A percentile compares a stretch with the other conserved stretches of the same genome.
These are phyloP conservation scores for Rhizophagus sp. DNA, from an alignment of 192 early-diverging fungal genomes.

Conservation along the genomic window DNA sequence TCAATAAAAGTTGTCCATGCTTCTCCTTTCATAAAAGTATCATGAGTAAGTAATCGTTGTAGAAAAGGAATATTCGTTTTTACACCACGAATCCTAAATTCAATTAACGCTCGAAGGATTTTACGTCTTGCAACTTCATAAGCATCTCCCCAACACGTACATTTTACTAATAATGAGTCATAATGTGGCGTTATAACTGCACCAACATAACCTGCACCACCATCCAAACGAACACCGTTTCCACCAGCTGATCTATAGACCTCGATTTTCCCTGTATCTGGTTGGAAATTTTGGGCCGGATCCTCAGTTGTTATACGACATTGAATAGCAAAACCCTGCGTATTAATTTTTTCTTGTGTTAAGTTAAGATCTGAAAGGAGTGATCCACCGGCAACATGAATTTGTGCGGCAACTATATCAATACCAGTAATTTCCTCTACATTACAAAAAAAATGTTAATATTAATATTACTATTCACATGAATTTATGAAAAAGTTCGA, in stretches of 20 bases:
- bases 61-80: conserved; percentile 97
- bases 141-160: conserved; percentile 82
- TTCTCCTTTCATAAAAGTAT: conserved; percentile 76
- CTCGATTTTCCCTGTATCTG: conserved; percentile 94
- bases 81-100: conserved; percentile 96
- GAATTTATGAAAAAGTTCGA: background rate
- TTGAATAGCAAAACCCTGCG: conserved; percentile 91
- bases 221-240: conserved; percentile 84
- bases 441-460: background rate
- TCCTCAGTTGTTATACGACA: conserved; percentile 98
- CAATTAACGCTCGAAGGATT: conserved; percentile 82
- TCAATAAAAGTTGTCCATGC: conserved; percentile 99
- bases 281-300: conserved; percentile 90
- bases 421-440: conserved; percentile 93
- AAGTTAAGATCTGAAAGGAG: conserved; percentile 76
- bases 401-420: conserved; percentile 90
- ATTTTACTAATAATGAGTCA: conserved; percentile 93
- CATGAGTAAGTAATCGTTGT: conserved; percentile 81
- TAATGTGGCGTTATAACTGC: conserved; percentile 94
- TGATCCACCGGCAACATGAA: conserved; percentile 91
- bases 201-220: conserved; percentile 87
- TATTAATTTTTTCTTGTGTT: conserved; percentile 75
- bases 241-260: conserved; percentile 91
- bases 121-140: conserved; percentile 91
- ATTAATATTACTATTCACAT: background rate